Percentiles rank a stretch among this genome's conserved stretches.
phyloP scores from a whole-genome alignment of 352 stramenopile species.

The Blastocystis sp. region DNA sequence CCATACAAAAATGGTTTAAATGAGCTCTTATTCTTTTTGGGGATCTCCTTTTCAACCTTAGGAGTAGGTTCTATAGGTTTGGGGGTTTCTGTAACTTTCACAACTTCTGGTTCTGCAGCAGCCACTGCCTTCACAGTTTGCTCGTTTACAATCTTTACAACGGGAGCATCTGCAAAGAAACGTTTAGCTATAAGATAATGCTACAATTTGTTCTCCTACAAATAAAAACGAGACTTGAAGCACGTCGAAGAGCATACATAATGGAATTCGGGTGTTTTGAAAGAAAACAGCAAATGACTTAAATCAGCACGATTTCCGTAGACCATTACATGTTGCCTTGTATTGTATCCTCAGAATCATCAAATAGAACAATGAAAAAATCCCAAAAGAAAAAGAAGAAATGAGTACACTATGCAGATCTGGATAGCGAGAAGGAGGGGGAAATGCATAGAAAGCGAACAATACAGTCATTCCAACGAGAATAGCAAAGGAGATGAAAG shows the following conservation, averaged over 20 bases:
- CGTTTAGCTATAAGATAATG: constrained; percentile 23
- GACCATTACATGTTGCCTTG: neutral
- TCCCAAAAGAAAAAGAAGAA: constrained; percentile 20
- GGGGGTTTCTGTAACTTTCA: neutral
- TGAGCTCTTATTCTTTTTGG: constrained; percentile 33
- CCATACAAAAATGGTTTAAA: constrained; percentile 56
- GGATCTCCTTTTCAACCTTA: neutral
- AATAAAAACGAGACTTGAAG: neutral
- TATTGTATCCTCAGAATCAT: neutral
- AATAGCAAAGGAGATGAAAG: neutral
- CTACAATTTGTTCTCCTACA: neutral
- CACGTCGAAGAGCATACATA: constrained; percentile 38
- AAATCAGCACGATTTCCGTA: too few relatives aligned
- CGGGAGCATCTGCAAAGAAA: constrained; percentile 35
- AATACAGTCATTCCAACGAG: neutral
- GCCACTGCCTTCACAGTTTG: neutral
- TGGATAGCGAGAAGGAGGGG: constrained; percentile 48
- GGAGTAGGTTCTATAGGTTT: neutral
- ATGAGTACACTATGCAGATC: constrained; percentile 53
- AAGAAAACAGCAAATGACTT: neutral
- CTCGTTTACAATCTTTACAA: constrained; percentile 43
- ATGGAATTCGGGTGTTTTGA: neutral
- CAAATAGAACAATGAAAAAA: constrained; percentile 19
- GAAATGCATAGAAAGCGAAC: neutral
- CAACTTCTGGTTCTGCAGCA: neutral